Percentiles rank a stretch among this genome's conserved stretches.
Conservation (phyloP, 495 filamentous ascomycete genomes). For the Trichoderma orchidacearum region DNA sequence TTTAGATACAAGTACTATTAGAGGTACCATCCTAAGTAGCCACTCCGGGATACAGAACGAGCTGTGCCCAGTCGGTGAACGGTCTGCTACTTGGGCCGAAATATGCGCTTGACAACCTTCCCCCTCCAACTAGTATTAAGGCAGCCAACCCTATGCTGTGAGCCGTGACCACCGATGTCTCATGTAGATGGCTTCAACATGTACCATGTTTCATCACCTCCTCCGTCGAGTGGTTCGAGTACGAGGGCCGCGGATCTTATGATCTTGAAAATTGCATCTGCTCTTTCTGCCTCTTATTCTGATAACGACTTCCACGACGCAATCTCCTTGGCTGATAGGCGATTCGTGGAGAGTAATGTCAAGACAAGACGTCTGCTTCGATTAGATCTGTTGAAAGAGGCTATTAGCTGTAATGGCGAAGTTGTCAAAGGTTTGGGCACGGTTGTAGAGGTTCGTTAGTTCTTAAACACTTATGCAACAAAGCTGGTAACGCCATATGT, state of each 20-base stretch:
- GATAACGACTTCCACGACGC: conserved; percentile 87
- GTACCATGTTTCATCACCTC: background rate
- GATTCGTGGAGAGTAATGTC: conserved; percentile 57
- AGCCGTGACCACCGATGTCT: background rate
- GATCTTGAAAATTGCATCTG: conserved; percentile 53
- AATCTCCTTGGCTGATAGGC: conserved; percentile 59
- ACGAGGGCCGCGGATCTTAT: conserved; percentile 43
- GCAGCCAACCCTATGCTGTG: too few species aligned
- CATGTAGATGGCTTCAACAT: background rate
- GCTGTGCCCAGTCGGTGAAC: too few species aligned
- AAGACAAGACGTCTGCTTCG: conserved; percentile 70
- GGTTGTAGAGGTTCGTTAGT: conserved; percentile 63
- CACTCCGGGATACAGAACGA: too few species aligned
- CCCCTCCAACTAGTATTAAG: background rate
- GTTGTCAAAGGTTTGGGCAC: conserved; percentile 83
- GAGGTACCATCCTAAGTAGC: background rate
- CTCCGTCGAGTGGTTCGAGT: background rate
- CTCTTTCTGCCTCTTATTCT: conserved; percentile 84
- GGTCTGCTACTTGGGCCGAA: too few species aligned
- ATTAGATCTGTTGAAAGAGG: conserved; percentile 79
- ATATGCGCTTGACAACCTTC: too few species aligned
- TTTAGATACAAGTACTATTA: background rate
- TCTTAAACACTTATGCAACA: background rate
- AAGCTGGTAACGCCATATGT: conserved; percentile 8
- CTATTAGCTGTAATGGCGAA: conserved; percentile 85